phyloP scores from a whole-genome alignment of 352 stramenopile genomes.

The Globisporangium okanoganense region DNA sequence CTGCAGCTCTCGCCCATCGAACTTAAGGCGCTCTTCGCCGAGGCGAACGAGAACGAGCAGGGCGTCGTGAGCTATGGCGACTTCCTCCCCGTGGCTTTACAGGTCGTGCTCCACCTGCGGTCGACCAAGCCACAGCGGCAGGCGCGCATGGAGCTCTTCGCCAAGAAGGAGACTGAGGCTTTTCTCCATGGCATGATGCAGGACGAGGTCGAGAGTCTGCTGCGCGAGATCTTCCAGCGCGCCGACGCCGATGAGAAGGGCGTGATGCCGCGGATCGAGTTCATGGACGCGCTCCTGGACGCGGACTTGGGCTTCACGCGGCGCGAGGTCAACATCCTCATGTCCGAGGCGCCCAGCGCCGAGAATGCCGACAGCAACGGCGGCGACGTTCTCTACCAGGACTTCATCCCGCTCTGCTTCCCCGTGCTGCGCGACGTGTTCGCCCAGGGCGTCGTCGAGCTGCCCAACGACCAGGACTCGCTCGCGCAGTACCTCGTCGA shows the following conservation, averaged over 20 bases:
- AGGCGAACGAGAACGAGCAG: slow-evolving; percentile 65
- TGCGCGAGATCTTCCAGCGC: slow-evolving; percentile 75
- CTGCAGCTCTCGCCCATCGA: slow-evolving; percentile 57
- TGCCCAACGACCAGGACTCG: slow-evolving; percentile 58
- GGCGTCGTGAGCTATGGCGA: slow-evolving; percentile 45
- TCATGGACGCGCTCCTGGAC: slow-evolving; percentile 66
- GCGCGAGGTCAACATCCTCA: slow-evolving; percentile 73
- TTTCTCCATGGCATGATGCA: slow-evolving; percentile 81
- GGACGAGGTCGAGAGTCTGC: slow-evolving; percentile 75
- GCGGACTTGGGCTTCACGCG: slow-evolving; percentile 63
- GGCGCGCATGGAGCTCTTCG: slow-evolving; percentile 33
- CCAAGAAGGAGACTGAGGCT: slow-evolving; percentile 38
- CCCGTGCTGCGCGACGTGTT: slow-evolving; percentile 50
- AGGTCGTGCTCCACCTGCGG: slow-evolving; percentile 43
- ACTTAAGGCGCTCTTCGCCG: slow-evolving; percentile 53
- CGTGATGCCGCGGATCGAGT: slow-evolving; percentile 40
- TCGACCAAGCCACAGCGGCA: slow-evolving; percentile 42
- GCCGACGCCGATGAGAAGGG: slow-evolving; percentile 52
- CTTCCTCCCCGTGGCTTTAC: slow-evolving; percentile 46
- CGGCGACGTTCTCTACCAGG: slow-evolving; percentile 32
- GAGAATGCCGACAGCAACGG: slow-evolving; percentile 29
- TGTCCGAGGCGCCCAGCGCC: slow-evolving; percentile 49
- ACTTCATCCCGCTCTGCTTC: slow-evolving; percentile 68
- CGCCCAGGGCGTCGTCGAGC: slow-evolving; percentile 50
- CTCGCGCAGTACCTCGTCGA: slow-evolving; percentile 70